Conservation (phyloP, 2,329 filamentous ascomycete species). For the Arthroderma sp. region DNA sequence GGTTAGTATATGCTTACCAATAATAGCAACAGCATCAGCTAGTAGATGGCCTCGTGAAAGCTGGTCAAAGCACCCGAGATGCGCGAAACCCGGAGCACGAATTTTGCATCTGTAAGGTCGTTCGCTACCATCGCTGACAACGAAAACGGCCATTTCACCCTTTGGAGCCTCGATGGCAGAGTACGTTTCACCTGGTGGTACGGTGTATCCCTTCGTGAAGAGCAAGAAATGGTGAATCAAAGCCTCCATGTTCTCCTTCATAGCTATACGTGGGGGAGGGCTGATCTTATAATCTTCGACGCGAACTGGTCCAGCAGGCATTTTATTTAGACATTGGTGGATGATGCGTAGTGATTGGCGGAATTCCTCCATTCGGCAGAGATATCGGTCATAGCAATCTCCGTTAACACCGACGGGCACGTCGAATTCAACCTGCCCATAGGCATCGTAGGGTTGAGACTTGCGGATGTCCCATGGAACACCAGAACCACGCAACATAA, state of each 20-base stretch:
- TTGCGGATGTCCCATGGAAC: constrained; percentile 95
- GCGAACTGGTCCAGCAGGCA: constrained; percentile 85
- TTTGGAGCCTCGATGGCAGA: constrained; percentile 98
- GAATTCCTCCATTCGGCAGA: constrained; percentile 99
- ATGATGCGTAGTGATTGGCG: constrained; percentile 96
- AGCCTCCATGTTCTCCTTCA: constrained; percentile 99
- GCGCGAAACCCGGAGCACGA: constrained; percentile 89
- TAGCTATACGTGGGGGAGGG: constrained; percentile 86
- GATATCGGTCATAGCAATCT: constrained; percentile 97
- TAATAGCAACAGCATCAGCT: constrained; percentile 93
- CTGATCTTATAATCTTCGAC: constrained; percentile 99
- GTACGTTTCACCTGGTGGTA: constrained; percentile 96
- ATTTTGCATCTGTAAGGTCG: constrained; percentile 97
- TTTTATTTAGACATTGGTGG: constrained; percentile 97
- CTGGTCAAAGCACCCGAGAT: constrained; percentile 88
- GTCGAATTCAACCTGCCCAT: constrained; percentile 95
- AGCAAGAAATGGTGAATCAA: constrained; percentile 98
- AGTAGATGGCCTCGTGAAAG: constrained; percentile 82
- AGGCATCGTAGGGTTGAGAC: constrained; percentile 93
- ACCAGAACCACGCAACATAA: constrained; percentile 95
- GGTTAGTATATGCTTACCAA: constrained; percentile 41
- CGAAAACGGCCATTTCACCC: constrained; percentile 96
- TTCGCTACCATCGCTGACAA: constrained; percentile 93
- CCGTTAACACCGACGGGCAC: constrained; percentile 93
- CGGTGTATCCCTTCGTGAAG: constrained; percentile 96